phyloP scores from a whole-genome alignment of 2,329 filamentous ascomycete genomes.

The Xylariaceae sp. region DNA sequence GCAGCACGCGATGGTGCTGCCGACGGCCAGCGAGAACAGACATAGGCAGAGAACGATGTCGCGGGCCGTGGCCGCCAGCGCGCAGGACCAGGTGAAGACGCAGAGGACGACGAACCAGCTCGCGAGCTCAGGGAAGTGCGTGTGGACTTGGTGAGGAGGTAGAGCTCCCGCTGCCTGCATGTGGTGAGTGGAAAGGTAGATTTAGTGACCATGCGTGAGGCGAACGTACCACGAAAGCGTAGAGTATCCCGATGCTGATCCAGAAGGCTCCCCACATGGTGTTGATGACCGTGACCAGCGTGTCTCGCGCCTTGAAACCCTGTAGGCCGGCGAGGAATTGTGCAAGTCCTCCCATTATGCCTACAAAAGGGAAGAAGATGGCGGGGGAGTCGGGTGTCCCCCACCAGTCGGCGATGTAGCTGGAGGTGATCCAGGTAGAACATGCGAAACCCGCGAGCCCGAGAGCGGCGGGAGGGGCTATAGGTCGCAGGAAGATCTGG shows the following conservation, averaged over 20 bases:
- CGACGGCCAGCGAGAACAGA: constrained; percentile 5
- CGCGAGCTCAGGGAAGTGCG: constrained; percentile 10
- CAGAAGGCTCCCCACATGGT: constrained; percentile 10
- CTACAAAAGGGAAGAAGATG: constrained; percentile 25
- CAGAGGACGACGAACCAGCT: constrained; percentile 9
- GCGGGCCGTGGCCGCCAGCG: constrained; percentile 9
- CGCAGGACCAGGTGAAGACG: constrained; percentile 11
- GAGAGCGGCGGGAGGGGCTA: constrained; percentile 25
- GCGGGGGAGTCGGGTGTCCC: constrained; percentile 15
- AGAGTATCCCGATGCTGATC: constrained; percentile 8
- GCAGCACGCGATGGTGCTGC: constrained; percentile 10
- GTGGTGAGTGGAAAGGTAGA: neutral
- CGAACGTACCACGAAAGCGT: constrained; percentile 6
- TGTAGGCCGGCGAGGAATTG: constrained; percentile 24
- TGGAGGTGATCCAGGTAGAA: constrained; percentile 22
- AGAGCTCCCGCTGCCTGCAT: constrained; percentile 8
- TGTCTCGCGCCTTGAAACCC: constrained; percentile 9
- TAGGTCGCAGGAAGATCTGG: constrained; percentile 21
- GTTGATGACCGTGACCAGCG: constrained; percentile 8
- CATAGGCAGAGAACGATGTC: constrained; percentile 9
- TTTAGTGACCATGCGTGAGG: too few species aligned
- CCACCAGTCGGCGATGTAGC: constrained; percentile 16
- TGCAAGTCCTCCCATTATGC: constrained; percentile 21
- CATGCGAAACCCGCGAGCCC: constrained; percentile 25
- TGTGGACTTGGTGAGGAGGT: constrained; percentile 7